A percentile compares a stretch with the other conserved stretches of the same genome.
Conservation (phyloP, 495 filamentous ascomycete species). For the Trichoderma asperelloides region DNA sequence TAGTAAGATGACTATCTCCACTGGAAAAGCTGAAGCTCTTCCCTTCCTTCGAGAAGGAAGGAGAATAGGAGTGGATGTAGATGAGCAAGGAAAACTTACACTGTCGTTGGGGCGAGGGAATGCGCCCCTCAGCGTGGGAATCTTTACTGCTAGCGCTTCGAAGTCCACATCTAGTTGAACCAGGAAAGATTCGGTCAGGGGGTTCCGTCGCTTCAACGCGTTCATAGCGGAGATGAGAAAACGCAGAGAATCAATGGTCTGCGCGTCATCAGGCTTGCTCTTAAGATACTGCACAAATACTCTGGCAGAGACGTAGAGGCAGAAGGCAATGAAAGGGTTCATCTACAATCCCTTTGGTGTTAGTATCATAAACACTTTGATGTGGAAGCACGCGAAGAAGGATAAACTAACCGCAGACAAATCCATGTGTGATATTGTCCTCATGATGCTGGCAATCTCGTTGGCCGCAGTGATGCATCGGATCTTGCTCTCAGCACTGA, state of each 20-base stretch:
- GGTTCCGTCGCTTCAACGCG: constrained; percentile 78
- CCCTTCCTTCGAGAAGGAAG: not conserved
- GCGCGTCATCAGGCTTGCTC: constrained; percentile 73
- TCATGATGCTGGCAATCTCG: constrained; percentile 95
- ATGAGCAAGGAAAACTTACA: constrained; percentile 24
- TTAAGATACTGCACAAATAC: constrained; percentile 96
- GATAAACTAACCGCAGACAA: constrained; percentile 59
- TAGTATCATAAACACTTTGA: constrained; percentile 4
- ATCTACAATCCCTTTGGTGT: constrained; percentile 45
- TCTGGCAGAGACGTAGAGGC: constrained; percentile 85
- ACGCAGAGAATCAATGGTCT: constrained; percentile 72
- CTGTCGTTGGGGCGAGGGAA: constrained; percentile 42
- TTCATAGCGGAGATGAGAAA: constrained; percentile 88
- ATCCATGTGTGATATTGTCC: constrained; percentile 86
- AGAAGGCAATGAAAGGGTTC: constrained; percentile 95
- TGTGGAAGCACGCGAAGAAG: not conserved
- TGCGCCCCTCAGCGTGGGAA: constrained; percentile 42
- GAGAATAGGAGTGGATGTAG: not conserved
- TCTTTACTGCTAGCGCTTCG: constrained; percentile 50
- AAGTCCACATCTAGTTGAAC: constrained; percentile 91
- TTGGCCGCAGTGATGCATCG: constrained; percentile 89
- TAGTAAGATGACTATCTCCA: too few relatives aligned
- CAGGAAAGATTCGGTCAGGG: constrained; percentile 89
- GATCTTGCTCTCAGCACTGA: constrained; percentile 81
- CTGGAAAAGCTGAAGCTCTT: not conserved